Conservation (phyloP, 2,329 filamentous ascomycete genomes). For the Helminthosporium solani region DNA sequence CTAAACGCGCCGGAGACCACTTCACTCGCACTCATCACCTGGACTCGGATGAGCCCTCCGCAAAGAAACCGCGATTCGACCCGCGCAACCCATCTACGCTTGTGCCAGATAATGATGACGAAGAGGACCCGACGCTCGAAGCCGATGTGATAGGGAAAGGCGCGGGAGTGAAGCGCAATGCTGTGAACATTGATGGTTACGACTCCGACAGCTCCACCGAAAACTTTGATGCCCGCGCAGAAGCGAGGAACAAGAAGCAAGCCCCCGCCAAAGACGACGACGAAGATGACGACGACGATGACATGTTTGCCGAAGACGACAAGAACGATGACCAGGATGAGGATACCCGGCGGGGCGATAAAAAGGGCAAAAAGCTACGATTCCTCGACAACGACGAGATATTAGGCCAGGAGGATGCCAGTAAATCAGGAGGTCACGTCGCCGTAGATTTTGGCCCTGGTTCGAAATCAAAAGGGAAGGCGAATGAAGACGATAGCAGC, state of each 20-base stretch:
- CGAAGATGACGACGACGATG: constrained; percentile 66
- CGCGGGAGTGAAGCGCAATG: constrained; percentile 80
- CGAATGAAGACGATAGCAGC: constrained; percentile 62
- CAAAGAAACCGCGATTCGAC: constrained; percentile 89
- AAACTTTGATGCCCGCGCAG: constrained; percentile 75
- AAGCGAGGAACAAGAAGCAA: constrained; percentile 52
- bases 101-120: constrained; percentile 75
- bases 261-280: constrained; percentile 45
- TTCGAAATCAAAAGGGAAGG: constrained; percentile 5
- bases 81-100: constrained; percentile 91
- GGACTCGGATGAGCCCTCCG: constrained; percentile 53
- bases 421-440: constrained; percentile 71
- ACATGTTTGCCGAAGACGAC: constrained; percentile 82
- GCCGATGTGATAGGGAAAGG: constrained; percentile 86
- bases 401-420: constrained; percentile 73
- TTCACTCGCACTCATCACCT: constrained; percentile 74
- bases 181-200: constrained; percentile 95
- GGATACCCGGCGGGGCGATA: constrained; percentile 52
- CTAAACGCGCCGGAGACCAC: constrained; percentile 79
- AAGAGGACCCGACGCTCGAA: constrained; percentile 76
- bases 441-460: constrained; percentile 57
- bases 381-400: constrained; percentile 67
- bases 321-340: constrained; percentile 56
- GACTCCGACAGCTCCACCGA: constrained; percentile 92
- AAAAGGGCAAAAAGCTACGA: constrained; percentile 62